These are phyloP conservation scores for Tephrocybe sp. DNA, from an alignment of 768 basidiomycete genomes.

Conservation along the genomic window DNA sequence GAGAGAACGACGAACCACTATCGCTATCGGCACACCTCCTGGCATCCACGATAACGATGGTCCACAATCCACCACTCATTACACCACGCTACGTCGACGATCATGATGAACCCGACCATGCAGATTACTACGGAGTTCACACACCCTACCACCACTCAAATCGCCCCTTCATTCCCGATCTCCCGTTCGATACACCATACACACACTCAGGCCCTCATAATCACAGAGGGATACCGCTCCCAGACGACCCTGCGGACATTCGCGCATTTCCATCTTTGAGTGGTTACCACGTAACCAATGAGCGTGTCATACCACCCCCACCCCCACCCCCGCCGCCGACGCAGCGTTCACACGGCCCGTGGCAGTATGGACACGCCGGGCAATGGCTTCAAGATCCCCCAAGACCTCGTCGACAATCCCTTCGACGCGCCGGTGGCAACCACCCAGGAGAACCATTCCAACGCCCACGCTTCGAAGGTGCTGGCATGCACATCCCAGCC, in stretches of 20 bases:
- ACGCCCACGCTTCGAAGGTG: too few species aligned
- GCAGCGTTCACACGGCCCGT: not conserved
- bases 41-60: not conserved
- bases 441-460: not conserved
- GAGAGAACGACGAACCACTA: too few species aligned
- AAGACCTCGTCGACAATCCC: slow-evolving; percentile 7
- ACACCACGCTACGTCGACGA: not conserved
- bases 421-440: not conserved
- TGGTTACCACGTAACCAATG: not conserved
- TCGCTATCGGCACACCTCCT: too few species aligned
- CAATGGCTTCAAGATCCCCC: not conserved
- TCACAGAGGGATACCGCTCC: not conserved
- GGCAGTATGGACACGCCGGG: not conserved
- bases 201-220: not conserved
- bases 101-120: too few species aligned
- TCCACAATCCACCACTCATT: not conserved
- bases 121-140: not conserved
- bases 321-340: not conserved
- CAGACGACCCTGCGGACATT: not conserved
- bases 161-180: not conserved
- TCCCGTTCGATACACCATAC: not conserved
- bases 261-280: not conserved
- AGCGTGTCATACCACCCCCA: not conserved
- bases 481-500: too few species aligned
- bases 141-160: not conserved